Percentiles rank a stretch among this genome's conserved stretches.
Evolutionary conservation across 768 basidiomycete species (phyloP).

Genomic region (Tricholoma flavovirens): DNA sequence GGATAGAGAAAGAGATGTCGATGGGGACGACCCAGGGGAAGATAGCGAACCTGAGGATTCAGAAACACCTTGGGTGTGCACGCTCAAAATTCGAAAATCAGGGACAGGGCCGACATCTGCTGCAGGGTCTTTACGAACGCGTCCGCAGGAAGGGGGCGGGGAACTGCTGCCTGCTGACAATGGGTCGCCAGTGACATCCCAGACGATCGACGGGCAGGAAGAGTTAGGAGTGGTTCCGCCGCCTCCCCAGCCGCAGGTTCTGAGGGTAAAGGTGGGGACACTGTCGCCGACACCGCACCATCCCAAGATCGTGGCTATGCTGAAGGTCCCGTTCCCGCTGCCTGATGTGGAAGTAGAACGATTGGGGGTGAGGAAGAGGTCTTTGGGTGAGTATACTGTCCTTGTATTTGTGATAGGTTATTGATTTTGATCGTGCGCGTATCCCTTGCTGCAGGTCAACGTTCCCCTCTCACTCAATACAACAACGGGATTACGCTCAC

Average conservation of each 20-base stretch:
- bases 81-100: constrained; percentile 55
- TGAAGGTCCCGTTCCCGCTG: constrained; percentile 87
- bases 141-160: constrained; percentile 6
- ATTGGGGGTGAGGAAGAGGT: constrained; percentile 47
- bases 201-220: background rate
- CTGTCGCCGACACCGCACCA: constrained; percentile 92
- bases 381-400: constrained; percentile 26
- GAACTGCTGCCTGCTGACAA: constrained; percentile 5
- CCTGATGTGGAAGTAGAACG: constrained; percentile 74
- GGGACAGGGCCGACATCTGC: constrained; percentile 8
- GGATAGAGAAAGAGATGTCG: constrained; percentile 6
- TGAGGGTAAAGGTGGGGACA: constrained; percentile 70
- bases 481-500: constrained; percentile 53
- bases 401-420: background rate
- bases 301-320: constrained; percentile 87
- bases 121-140: constrained; percentile 10
- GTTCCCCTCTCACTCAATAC: constrained; percentile 11
- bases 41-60: constrained; percentile 95
- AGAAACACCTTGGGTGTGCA: constrained; percentile 94
- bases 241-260: constrained; percentile 22
- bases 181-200: background rate
- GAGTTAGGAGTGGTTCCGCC: constrained; percentile 5
- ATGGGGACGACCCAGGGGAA: constrained; percentile 51
- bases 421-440: background rate
- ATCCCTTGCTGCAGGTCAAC: constrained; percentile 3